Evolutionary conservation across 1,284 basidiomycete genomes (phyloP).

Genomic region (Apiotrichum porosum): DNA sequence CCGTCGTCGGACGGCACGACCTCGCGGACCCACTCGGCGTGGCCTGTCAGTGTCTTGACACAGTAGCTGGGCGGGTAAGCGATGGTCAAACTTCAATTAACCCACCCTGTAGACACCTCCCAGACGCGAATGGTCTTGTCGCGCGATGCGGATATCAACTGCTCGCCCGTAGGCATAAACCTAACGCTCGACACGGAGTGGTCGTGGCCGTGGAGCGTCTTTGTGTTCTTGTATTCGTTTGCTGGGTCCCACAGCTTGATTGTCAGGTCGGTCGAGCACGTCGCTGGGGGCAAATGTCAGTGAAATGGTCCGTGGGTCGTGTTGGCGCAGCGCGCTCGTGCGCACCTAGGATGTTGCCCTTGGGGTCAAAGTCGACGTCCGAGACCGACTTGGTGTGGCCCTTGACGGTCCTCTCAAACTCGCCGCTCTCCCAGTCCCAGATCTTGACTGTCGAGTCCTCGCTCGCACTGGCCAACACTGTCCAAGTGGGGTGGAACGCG

Average conservation of each 20-base stretch:
- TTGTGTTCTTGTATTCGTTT: constrained; percentile 81
- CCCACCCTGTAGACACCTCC: constrained; percentile 76
- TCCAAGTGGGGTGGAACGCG: constrained; percentile 82
- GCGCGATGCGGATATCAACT: constrained; percentile 76
- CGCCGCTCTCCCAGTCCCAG: constrained; percentile 94
- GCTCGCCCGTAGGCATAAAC: constrained; percentile 78
- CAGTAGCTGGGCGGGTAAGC: constrained; percentile 52
- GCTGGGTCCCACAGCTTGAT: constrained; percentile 88
- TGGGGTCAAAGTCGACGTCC: constrained; percentile 82
- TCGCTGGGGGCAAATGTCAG: constrained; percentile 54
- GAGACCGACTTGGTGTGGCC: constrained; percentile 84
- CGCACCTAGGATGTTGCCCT: constrained; percentile 72
- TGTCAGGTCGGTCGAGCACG: constrained; percentile 82
- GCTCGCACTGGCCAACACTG: constrained; percentile 73
- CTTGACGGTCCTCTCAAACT: constrained; percentile 84
- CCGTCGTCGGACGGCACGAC: constrained; percentile 70
- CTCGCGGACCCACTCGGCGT: constrained; percentile 68
- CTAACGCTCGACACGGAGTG: constrained; percentile 79
- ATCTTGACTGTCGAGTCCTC: constrained; percentile 86
- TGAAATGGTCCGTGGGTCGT: too few species aligned
- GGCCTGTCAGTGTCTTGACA: constrained; percentile 58
- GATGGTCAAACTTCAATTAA: background rate
- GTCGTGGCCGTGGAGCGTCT: constrained; percentile 84
- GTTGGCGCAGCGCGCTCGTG: background rate
- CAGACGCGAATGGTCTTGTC: constrained; percentile 82